These are phyloP conservation scores for Blastomyces percursus DNA, from an alignment of 2,329 filamentous ascomycete species.

Conservation along the genomic window DNA sequence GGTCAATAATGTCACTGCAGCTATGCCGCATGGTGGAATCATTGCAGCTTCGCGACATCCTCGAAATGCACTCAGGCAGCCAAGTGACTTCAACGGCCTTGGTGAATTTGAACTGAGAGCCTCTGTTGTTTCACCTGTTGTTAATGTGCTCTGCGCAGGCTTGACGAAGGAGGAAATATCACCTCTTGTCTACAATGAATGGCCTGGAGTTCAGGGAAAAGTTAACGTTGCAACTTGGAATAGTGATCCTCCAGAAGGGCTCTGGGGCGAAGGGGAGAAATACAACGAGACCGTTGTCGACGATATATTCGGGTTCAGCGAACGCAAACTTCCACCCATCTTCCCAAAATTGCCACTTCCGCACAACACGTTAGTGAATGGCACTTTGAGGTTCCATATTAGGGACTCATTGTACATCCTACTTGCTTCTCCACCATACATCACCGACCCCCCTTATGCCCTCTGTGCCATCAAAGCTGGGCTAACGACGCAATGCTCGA, in stretches of 20 bases:
- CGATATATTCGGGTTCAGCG: conserved; percentile 58
- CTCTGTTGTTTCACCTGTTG: conserved; percentile 56
- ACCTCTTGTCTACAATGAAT: conserved; percentile 54
- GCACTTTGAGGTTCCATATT: conserved; percentile 21
- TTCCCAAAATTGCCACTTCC: conserved; percentile 46
- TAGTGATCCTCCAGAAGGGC: conserved; percentile 22
- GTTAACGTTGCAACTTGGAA: conserved; percentile 18
- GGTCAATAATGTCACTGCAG: conserved; percentile 65
- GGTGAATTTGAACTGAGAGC: conserved; percentile 59
- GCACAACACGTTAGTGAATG: conserved; percentile 58
- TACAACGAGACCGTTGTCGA: conserved; percentile 53
- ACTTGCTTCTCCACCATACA: conserved; percentile 36
- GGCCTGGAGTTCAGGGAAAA: conserved; percentile 35
- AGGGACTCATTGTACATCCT: conserved; percentile 56
- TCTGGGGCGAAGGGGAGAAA: conserved; percentile 33
- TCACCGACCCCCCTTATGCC: conserved; percentile 43
- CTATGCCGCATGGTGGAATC: conserved; percentile 64
- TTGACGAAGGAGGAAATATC: conserved; percentile 48
- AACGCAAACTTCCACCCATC: conserved; percentile 44
- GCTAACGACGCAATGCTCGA: conserved; percentile 55
- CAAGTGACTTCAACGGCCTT: conserved; percentile 51
- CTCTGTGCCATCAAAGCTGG: conserved; percentile 58
- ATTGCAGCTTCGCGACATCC: conserved; percentile 52
- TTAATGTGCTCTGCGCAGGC: conserved; percentile 65
- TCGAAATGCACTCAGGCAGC: conserved; percentile 58